A percentile compares a stretch with the other conserved stretches of the same genome.
These are phyloP conservation scores for Leucocoprinus birnbaumii DNA, from an alignment of 768 basidiomycete genomes.

Conservation along the genomic window DNA sequence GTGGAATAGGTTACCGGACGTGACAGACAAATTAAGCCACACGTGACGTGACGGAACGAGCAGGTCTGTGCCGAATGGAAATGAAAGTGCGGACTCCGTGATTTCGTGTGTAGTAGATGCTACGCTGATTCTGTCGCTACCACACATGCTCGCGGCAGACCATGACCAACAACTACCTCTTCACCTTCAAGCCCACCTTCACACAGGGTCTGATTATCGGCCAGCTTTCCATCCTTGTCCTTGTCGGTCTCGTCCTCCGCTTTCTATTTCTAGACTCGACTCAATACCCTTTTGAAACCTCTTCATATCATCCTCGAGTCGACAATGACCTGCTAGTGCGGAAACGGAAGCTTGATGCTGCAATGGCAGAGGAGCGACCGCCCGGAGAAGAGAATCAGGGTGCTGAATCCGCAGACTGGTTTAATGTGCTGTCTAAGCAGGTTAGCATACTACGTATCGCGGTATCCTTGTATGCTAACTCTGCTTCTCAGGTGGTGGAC, in stretches of 20 bases:
- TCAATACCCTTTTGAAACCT: constrained; percentile 49
- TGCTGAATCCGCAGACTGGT: constrained; percentile 85
- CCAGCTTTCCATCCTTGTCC: constrained; percentile 81
- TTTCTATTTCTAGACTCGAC: constrained; percentile 93
- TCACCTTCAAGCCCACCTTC: constrained; percentile 84
- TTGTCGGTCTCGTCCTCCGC: constrained; percentile 80
- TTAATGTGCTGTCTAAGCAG: constrained; percentile 83
- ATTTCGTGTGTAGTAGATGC: background rate
- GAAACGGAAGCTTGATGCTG: constrained; percentile 27
- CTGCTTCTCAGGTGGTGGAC: constrained; percentile 51
- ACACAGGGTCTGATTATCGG: constrained; percentile 94
- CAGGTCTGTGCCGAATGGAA: background rate
- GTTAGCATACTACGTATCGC: constrained; percentile 33
- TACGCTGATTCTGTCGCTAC: background rate
- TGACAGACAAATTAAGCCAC: constrained; percentile 1
- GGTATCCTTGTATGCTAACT: constrained; percentile 6
- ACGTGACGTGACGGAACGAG: background rate
- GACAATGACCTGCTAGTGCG: constrained; percentile 44
- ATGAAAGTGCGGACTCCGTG: background rate
- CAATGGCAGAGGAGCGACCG: constrained; percentile 20
- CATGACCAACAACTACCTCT: constrained; percentile 58
- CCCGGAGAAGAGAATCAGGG: constrained; percentile 23
- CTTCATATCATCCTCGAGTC: constrained; percentile 58
- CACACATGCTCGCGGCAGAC: constrained; percentile 15
- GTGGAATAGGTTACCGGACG: constrained; percentile 5